Evolutionary conservation across 2,329 filamentous ascomycete species (phyloP), one percentile per base, ranked within the genome.

Genomic region (Hypoxylon sp.): DNA sequence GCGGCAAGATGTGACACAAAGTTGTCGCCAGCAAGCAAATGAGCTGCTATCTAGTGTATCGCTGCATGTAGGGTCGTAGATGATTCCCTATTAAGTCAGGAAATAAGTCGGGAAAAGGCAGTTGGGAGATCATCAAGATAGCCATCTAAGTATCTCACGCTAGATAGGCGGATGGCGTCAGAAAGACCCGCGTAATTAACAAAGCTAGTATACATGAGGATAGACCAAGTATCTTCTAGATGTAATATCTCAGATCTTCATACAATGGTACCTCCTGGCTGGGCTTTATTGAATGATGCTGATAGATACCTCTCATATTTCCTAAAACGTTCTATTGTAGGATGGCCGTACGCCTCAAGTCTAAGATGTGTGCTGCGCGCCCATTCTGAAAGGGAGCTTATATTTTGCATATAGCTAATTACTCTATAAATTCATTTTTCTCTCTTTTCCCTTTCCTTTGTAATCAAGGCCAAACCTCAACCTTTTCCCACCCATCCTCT

Each of bases 381-480:
- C 24, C 24, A 27, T 27, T 27, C 24, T 27, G 24, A 27, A 5
- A 27, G n/a, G n/a, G 24, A 27, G 24, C 24, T 2, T 27, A 27
- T 27, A 27, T 27, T 27, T 27, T 27, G 24, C 24, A 27, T 27
- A 27, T 27, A 27, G 24, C 24, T 27, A 24, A 24, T 24, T 24
- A 24, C 4, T 24, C 24, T 24, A 24, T 24, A 24, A 2, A 2
- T 24, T 4, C n/a, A n/a, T n/a, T n/a, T n/a, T n/a, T n/a, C n/a
- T 24, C 4, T 24, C 24, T 4, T 24, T 24, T 11, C n/a, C n/a
- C n/a, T n/a, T n/a, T n/a, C n/a, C 13, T 17, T 46, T 27, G 8
- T 19, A 17, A 5, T 79, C 77, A 89, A n/a, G 87, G 87, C 92
- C 92, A 94, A 37, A 92, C 79, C 79, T 94, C 91, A 11, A 87